Evolutionary conservation across 148 eudicot species (phyloP).

Genomic region (Vaccinium myrtillus): DNA sequence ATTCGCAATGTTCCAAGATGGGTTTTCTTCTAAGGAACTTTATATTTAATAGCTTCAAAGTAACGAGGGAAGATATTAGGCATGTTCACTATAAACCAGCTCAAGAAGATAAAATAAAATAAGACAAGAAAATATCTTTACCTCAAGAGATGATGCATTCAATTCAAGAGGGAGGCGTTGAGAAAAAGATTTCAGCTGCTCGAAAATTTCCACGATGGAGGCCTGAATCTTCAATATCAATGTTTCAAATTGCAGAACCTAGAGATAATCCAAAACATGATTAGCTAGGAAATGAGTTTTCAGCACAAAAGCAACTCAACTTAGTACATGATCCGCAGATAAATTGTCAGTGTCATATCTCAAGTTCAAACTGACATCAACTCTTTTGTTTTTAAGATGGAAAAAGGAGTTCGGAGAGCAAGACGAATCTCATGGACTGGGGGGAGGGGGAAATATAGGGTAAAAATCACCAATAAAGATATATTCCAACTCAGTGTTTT

Average conservation of each 20-base stretch:
- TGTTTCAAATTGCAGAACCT: constrained; percentile 81
- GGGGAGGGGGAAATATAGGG: background rate
- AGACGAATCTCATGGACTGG: background rate
- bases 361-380: background rate
- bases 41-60: background rate
- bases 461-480: background rate
- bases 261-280: constrained; percentile 26
- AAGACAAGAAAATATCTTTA: constrained; percentile 15
- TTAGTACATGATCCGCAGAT: background rate
- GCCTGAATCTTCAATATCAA: constrained; percentile 48
- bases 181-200: constrained; percentile 58
- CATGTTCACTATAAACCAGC: background rate
- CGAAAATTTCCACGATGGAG: constrained; percentile 52
- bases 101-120: background rate
- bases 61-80: background rate
- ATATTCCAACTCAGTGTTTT: background rate
- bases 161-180: constrained; percentile 53
- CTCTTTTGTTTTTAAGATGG: constrained; percentile 8
- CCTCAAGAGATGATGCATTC: constrained; percentile 70
- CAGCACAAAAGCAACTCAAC: background rate
- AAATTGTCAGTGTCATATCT: background rate
- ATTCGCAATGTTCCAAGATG: background rate
- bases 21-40: background rate
- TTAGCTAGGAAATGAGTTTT: constrained; percentile 1
- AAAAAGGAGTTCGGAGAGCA: background rate